Conservation (phyloP, 257 asterid species). For the Voacanga thouarsii region DNA sequence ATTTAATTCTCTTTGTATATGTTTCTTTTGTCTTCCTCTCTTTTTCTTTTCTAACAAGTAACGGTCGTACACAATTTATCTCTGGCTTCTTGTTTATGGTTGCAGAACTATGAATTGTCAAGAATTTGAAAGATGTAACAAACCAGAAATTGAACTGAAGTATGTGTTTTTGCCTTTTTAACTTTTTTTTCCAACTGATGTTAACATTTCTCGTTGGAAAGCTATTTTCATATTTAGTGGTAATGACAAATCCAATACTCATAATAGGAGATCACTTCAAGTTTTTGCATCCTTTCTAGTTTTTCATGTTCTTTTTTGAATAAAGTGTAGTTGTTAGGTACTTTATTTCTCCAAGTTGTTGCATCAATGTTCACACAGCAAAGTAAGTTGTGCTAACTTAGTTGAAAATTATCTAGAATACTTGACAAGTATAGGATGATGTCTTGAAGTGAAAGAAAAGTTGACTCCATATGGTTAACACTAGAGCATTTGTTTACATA, state of each 20-base stretch:
- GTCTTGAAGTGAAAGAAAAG: not conserved
- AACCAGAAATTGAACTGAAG: conserved; percentile 99
- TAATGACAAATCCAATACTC: no score
- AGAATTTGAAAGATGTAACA: conserved; percentile 98
- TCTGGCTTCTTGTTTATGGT: conserved; percentile 28
- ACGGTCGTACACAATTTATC: no score
- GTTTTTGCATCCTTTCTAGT: no score
- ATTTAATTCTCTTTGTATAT: no score
- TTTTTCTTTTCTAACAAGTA: no score
- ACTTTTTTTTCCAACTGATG: conserved; percentile 4
- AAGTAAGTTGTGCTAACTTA: not conserved
- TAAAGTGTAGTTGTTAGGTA: no score
- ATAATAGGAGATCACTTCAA: no score
- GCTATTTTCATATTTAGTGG: not conserved
- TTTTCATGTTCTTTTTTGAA: no score
- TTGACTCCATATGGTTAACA: not conserved
- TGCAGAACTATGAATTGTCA: conserved; percentile 98
- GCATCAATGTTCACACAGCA: not conserved
- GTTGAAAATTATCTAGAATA: no score
- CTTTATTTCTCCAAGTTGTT: no score
- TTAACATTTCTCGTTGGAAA: not conserved
- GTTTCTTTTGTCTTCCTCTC: no score
- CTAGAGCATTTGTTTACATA: not conserved
- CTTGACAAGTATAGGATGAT: not conserved
- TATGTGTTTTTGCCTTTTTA: conserved; percentile 33